Conservation (phyloP, 352 stramenopile species). For the Saprolegnia parasitica region DNA sequence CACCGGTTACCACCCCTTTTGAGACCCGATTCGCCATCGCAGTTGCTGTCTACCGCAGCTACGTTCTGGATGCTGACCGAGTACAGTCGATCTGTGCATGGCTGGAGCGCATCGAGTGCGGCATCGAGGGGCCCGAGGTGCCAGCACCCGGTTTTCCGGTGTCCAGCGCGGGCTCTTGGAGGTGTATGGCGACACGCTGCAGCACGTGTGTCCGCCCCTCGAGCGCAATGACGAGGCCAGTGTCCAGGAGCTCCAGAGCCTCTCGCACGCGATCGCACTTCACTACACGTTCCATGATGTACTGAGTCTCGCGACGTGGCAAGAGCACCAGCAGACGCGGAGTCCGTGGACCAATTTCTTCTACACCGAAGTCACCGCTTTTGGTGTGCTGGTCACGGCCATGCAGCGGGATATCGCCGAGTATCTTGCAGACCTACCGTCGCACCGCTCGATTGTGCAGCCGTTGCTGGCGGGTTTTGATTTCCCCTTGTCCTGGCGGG, state of each 20-base stretch:
- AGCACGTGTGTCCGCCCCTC: not conserved
- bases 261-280: conserved; percentile 3
- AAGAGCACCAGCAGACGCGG: not conserved
- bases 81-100: not conserved
- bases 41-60: not conserved
- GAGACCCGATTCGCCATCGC: not conserved
- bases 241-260: conserved; percentile 14
- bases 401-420: conserved; percentile 2
- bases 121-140: not conserved
- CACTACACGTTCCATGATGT: conserved; percentile 1
- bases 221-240: conserved; percentile 15
- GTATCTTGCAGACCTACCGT: not conserved
- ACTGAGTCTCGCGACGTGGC: not conserved
- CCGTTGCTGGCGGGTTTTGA: not conserved
- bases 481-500: conserved; percentile 15
- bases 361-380: not conserved
- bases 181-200: not conserved
- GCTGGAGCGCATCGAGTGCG: not conserved
- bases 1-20: not conserved
- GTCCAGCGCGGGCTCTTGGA: not conserved
- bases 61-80: not conserved
- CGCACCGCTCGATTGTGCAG: not conserved
- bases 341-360: not conserved
- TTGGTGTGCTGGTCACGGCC: not conserved
- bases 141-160: not conserved